These are phyloP conservation scores for Platismatia glauca DNA, from an alignment of 495 filamentous ascomycete genomes.

Conservation along the genomic window DNA sequence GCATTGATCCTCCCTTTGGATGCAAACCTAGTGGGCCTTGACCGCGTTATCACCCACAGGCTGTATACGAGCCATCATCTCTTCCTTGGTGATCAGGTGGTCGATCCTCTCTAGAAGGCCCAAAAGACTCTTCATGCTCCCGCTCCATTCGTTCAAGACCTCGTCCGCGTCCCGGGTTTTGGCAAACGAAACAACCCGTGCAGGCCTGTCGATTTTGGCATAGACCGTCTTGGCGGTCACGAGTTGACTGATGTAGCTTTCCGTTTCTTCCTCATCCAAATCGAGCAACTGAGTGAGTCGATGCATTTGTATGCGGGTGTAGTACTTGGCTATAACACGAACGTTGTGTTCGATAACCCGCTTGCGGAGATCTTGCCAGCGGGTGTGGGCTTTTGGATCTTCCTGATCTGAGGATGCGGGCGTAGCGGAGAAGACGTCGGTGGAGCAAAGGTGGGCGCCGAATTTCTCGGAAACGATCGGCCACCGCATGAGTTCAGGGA, in stretches of 20 bases:
- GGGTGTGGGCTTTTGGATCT: constrained; percentile 66
- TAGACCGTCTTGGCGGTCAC: constrained; percentile 95
- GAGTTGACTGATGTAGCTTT: constrained; percentile 92
- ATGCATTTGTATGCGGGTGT: constrained; percentile 88
- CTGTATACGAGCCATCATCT: constrained; percentile 98
- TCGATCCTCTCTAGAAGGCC: constrained; percentile 90
- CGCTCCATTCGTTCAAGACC: constrained; percentile 96
- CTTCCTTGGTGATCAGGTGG: constrained; percentile 98
- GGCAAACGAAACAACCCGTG: constrained; percentile 82
- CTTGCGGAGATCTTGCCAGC: constrained; percentile 92
- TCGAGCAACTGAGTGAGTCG: constrained; percentile 84
- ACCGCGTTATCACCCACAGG: constrained; percentile 52
- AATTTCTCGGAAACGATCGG: constrained; percentile 80
- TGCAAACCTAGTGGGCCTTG: constrained; percentile 19
- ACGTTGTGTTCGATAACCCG: constrained; percentile 99
- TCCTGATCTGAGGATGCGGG: constrained; percentile 24
- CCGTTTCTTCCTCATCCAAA: constrained; percentile 87
- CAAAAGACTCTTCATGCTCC: constrained; percentile 94
- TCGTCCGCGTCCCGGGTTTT: constrained; percentile 94
- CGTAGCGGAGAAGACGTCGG: constrained; percentile 71
- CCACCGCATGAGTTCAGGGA: constrained; percentile 97
- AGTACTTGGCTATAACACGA: constrained; percentile 94
- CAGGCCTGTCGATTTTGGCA: constrained; percentile 93
- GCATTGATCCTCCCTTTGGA: background rate
- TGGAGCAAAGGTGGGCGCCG: constrained; percentile 77